Percentiles rank a stretch among this genome's conserved stretches.
Conservation (phyloP, 1,284 basidiomycete genomes). For the Naganishia cerealis region DNA sequence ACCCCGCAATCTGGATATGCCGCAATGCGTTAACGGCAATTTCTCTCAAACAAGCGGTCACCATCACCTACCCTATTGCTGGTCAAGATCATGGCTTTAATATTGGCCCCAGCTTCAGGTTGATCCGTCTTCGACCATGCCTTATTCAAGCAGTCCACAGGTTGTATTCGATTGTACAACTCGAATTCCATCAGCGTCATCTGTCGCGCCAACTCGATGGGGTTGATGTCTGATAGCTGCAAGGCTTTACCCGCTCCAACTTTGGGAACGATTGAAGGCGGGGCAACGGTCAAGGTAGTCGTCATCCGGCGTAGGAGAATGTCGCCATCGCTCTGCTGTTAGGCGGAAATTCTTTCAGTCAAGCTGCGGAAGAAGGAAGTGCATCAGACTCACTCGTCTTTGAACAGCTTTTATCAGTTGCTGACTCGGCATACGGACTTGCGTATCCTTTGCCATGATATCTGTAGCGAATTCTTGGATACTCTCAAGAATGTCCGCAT, state of each 20-base stretch:
- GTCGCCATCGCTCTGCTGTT: constrained; percentile 27
- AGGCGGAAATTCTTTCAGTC: neutral
- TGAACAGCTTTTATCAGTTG: constrained; percentile 71
- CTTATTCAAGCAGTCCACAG: constrained; percentile 80
- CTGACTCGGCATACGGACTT: constrained; percentile 66
- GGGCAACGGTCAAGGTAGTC: constrained; percentile 39
- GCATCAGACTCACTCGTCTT: constrained; percentile 63
- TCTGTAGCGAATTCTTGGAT: constrained; percentile 74
- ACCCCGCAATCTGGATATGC: constrained; percentile 60
- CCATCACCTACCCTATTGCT: constrained; percentile 71
- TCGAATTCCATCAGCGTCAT: constrained; percentile 87
- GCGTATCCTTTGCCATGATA: constrained; percentile 57
- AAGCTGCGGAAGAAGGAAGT: neutral
- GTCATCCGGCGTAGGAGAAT: constrained; percentile 25
- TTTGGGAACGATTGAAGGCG: constrained; percentile 44
- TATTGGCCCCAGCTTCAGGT: constrained; percentile 40
- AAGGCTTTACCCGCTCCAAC: constrained; percentile 38
- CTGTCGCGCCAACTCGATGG: constrained; percentile 88
- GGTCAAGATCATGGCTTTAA: constrained; percentile 82
- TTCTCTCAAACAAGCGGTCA: neutral
- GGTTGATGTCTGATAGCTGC: constrained; percentile 58
- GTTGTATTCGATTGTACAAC: constrained; percentile 82
- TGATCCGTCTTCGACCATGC: constrained; percentile 42
- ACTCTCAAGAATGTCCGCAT: constrained; percentile 69
- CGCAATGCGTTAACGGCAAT: neutral